A percentile compares a stretch with the other conserved stretches of the same genome.
phyloP scores from a whole-genome alignment of 1,284 basidiomycete genomes.

The Porodaedalea pini region DNA sequence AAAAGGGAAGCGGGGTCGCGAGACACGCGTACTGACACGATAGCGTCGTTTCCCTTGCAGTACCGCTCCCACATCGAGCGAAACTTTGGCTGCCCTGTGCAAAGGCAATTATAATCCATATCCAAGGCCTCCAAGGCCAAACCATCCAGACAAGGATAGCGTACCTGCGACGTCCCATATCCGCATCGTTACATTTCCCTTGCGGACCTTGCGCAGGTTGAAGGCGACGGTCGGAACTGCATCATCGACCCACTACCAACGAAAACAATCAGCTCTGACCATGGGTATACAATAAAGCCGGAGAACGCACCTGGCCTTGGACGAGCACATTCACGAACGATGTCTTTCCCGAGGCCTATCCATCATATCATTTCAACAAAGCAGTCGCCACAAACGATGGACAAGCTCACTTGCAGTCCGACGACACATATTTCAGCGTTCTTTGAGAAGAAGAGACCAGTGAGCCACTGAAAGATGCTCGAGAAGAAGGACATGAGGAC shows the following conservation, averaged over 20 bases:
- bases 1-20: conserved; percentile 9
- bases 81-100: conserved; percentile 85
- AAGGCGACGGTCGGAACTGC: conserved; percentile 93
- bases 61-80: conserved; percentile 94
- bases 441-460: conserved; percentile 82
- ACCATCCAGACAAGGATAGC: conserved; percentile 21
- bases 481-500: conserved; percentile 46
- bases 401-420: conserved; percentile 72
- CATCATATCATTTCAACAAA: conserved; percentile 20
- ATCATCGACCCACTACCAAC: conserved; percentile 79
- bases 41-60: conserved; percentile 90
- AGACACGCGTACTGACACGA: conserved; percentile 63
- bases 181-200: conserved; percentile 88
- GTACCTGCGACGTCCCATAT: conserved; percentile 91
- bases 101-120: conserved; percentile 10
- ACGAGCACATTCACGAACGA: conserved; percentile 91
- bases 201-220: conserved; percentile 81
- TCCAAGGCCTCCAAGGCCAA: neutral
- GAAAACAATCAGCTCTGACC: neutral
- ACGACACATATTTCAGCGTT: conserved; percentile 91
- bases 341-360: conserved; percentile 88
- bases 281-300: neutral
- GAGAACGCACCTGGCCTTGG: conserved; percentile 65
- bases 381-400: neutral
- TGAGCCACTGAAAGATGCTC: conserved; percentile 66